These are phyloP conservation scores for Mycena filopes DNA, from an alignment of 768 basidiomycete species.

Conservation along the genomic window DNA sequence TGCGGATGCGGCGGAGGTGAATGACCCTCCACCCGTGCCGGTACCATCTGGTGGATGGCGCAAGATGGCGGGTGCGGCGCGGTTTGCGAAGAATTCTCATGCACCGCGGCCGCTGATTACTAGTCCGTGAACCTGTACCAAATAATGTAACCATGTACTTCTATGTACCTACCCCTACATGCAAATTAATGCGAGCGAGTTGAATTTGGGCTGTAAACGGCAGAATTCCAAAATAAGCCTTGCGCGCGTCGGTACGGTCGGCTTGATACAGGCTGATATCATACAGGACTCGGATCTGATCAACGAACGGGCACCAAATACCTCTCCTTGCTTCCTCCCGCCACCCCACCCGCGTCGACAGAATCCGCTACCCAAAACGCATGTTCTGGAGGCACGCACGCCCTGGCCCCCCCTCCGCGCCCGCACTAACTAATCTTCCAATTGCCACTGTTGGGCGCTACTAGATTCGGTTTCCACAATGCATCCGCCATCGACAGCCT, in stretches of 20 bases:
- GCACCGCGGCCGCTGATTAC: background rate
- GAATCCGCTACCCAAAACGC: slow-evolving; percentile 37
- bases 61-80: slow-evolving; percentile 17
- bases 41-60: slow-evolving; percentile 4
- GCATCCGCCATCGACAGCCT: slow-evolving; percentile 90
- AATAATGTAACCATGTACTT: too few relatives aligned
- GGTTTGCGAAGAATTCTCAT: background rate
- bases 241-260: slow-evolving; percentile 18
- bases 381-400: slow-evolving; percentile 65
- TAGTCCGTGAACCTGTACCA: too few relatives aligned
- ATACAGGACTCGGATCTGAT: too few relatives aligned
- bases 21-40: background rate
- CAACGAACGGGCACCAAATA: slow-evolving; percentile 1
- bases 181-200: slow-evolving; percentile 3
- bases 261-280: slow-evolving; percentile 27
- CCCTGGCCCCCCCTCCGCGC: slow-evolving; percentile 26
- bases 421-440: slow-evolving; percentile 36
- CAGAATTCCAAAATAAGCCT: slow-evolving; percentile 9
- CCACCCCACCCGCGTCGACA: slow-evolving; percentile 7
- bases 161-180: too few relatives aligned
- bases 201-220: background rate
- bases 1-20: slow-evolving; percentile 14
- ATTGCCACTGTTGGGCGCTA: slow-evolving; percentile 40
- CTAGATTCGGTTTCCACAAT: slow-evolving; percentile 92
- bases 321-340: slow-evolving; percentile 15